A percentile compares a stretch with the other conserved stretches of the same genome.
Conservation (phyloP, 129 eudicot species). For the Heracleum sosnowskyi region DNA sequence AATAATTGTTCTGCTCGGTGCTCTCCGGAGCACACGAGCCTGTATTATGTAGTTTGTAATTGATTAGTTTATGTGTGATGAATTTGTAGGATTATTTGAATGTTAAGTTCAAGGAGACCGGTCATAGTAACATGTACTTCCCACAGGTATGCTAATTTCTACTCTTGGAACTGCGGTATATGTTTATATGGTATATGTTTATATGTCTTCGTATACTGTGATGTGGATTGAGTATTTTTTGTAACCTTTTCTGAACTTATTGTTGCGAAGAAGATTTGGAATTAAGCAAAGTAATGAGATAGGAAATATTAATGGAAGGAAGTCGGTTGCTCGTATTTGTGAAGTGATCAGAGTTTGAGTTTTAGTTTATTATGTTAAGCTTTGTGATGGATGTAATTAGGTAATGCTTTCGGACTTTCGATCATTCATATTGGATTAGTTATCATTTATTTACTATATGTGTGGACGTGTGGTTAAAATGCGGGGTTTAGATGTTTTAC, state of each 20-base stretch:
- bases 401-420: background rate
- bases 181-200: no score
- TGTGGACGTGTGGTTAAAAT: background rate
- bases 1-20: background rate
- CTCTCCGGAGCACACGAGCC: no score
- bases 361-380: background rate
- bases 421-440: background rate
- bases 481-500: background rate
- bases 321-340: background rate
- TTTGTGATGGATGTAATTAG: no score
- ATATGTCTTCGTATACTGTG: no score
- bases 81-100: conserved; percentile 79
- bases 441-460: background rate
- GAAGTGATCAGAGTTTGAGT: background rate
- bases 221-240: no score
- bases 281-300: background rate
- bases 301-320: background rate
- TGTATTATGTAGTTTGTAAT: no score
- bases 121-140: conserved; percentile 96
- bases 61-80: background rate
- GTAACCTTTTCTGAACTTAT: no score
- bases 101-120: conserved; percentile 28
- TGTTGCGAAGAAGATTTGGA: no score
- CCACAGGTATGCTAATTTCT: conserved; percentile 60
- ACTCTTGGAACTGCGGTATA: background rate